Base-by-base conservation (phyloP, 306 rosid genomes). In the Crataegus laevigata region DNA sequence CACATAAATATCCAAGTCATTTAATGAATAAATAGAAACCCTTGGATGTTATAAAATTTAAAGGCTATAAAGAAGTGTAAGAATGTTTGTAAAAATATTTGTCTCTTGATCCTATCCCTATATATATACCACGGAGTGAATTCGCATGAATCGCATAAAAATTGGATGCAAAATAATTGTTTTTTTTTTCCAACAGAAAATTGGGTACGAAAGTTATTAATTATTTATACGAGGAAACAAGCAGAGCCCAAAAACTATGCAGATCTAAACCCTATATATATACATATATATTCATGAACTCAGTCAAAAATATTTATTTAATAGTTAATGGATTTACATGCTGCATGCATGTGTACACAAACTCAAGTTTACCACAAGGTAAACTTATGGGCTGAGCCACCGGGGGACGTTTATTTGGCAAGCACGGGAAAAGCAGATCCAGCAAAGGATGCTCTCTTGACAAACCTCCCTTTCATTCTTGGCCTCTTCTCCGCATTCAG, bases 401-500 rank as follows among this genome's bases (percentile, higher is more conserved):
- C 65, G 17, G 19, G 12, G 10, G n/a, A 63, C 8, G 38, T 25
- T 62, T 30, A 61, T 28, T 21, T 74, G 38, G 30, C 68, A 40
- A 77, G 72, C 85, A 69, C 66, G 55, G 91, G 90, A 75, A 79
- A 86, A 5, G 94, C 76, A 25, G 91, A 77, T 63, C 82, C 80
- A 18, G 84, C 72, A 67, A 87, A 87, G 14, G 90, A 83, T 30
- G 90, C 64, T 76, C 91, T 85, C 87, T 93, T 93, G 6, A 93
- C 98, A 72, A 93, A 93, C 75, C 98, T 91, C 18, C 98, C 98
- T 83, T 93, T 93, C 96, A 93, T 93, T 80, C 98, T 87, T 1
- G 98, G 98, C 82, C 98, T 88, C 87, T 89, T 93, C 88, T 93
- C 98, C 0, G 98, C 98, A 76, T 93, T 93, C 92, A 93, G 80